Conservation (phyloP, 208 protist genomes). For the Wallacemonas sp. region DNA sequence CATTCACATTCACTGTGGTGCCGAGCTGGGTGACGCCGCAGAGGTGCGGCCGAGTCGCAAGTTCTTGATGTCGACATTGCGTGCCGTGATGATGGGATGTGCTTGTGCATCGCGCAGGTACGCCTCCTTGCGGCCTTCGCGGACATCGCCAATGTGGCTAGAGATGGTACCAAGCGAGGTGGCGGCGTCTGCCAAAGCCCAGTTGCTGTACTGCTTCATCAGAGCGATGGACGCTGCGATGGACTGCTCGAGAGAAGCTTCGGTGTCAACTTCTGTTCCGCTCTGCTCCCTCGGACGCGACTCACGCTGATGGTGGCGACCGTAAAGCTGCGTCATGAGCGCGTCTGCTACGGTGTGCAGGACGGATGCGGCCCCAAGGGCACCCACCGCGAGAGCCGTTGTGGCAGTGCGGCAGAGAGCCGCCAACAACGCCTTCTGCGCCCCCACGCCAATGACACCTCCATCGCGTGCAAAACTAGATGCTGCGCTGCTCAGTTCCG, state of each 20-base stretch:
- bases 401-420: conserved; percentile 38
- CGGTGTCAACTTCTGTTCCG: background rate
- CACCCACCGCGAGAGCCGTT: conserved; percentile 51
- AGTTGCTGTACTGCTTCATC: conserved; percentile 57
- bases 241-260: background rate
- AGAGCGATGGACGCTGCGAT: conserved; percentile 28
- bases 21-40: no score
- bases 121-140: conserved; percentile 68
- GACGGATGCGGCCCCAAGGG: conserved; percentile 47
- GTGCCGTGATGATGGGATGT: conserved; percentile 62
- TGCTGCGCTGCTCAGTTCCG: conserved; percentile 18
- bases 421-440: conserved; percentile 45
- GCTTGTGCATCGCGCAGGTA: conserved; percentile 55
- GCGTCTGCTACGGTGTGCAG: conserved; percentile 62
- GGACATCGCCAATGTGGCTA: conserved; percentile 57
- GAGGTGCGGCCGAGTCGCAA: conserved; percentile 28
- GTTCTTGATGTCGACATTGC: conserved; percentile 66
- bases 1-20: no score
- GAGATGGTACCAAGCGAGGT: conserved; percentile 66
- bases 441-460: conserved; percentile 8
- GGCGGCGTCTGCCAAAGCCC: conserved; percentile 50
- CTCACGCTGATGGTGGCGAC: conserved; percentile 12
- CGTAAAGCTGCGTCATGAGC: conserved; percentile 39
- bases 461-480: conserved; percentile 23
- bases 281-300: background rate